phyloP scores from a whole-genome alignment of 805 yeast genomes.

The Tetrapisispora iriomotensis region DNA sequence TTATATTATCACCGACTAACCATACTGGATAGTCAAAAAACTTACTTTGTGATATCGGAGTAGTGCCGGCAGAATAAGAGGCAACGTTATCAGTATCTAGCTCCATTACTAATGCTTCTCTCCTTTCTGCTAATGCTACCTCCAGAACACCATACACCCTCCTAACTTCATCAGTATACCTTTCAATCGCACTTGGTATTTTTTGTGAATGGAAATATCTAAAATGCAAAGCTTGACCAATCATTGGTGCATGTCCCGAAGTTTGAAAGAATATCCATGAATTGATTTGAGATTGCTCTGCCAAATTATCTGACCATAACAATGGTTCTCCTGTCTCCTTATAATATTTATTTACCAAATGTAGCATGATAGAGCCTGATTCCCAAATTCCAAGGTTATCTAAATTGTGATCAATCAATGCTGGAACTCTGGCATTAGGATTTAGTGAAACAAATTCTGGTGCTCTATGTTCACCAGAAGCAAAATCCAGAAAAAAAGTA shows the following conservation, averaged over 20 bases:
- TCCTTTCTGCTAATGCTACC: slow-evolving; percentile 86
- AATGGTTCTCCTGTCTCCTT: slow-evolving; percentile 60
- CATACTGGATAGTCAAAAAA: slow-evolving; percentile 91
- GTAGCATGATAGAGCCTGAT: slow-evolving; percentile 82
- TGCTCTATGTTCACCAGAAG: slow-evolving; percentile 81
- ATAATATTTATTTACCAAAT: slow-evolving; percentile 59
- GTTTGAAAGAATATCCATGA: slow-evolving; percentile 94
- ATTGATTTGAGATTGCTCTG: slow-evolving; percentile 74
- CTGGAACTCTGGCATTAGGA: slow-evolving; percentile 94
- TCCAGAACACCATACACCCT: slow-evolving; percentile 90
- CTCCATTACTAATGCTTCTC: slow-evolving; percentile 86
- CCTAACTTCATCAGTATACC: slow-evolving; percentile 86
- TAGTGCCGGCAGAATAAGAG: slow-evolving; percentile 77
- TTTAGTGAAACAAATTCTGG: slow-evolving; percentile 90
- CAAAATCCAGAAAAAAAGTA: slow-evolving; percentile 79
- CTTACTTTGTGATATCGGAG: slow-evolving; percentile 74
- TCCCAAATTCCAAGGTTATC: slow-evolving; percentile 87
- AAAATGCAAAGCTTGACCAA: slow-evolving; percentile 93
- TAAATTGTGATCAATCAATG: slow-evolving; percentile 77
- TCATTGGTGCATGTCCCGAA: slow-evolving; percentile 97
- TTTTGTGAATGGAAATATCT: slow-evolving; percentile 79
- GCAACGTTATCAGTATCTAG: slow-evolving; percentile 81
- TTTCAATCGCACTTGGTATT: slow-evolving; percentile 80
- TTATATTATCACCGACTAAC: slow-evolving; percentile 77
- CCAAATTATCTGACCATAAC: slow-evolving; percentile 62